Conservation (phyloP, 2,329 filamentous ascomycete genomes). For the Fusarium devonianum region DNA sequence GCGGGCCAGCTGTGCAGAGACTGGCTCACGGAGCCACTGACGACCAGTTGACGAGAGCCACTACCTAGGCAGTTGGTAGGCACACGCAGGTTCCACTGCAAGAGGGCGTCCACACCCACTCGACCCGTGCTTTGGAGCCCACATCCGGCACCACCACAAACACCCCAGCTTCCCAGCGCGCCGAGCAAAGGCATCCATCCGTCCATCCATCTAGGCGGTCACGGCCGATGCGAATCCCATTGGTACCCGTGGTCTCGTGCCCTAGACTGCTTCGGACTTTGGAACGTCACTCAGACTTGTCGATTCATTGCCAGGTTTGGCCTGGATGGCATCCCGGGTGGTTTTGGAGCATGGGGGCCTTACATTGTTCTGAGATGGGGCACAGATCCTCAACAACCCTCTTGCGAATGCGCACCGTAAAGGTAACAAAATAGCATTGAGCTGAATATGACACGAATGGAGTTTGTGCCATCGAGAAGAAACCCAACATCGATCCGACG, state of each 20-base stretch:
- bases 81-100: constrained; percentile 5
- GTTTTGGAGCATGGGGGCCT: too few relatives aligned
- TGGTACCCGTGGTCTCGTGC: constrained; percentile 22
- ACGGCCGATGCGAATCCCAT: constrained; percentile 16
- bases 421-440: constrained; percentile 5
- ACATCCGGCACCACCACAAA: constrained; percentile 38
- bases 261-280: constrained; percentile 26
- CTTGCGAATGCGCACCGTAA: not conserved
- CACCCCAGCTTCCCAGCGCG: constrained; percentile 33
- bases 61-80: constrained; percentile 7
- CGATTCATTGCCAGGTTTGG: constrained; percentile 18
- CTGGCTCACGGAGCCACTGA: constrained; percentile 32
- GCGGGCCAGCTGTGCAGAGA: constrained; percentile 32
- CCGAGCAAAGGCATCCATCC: constrained; percentile 32
- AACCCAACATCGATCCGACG: constrained; percentile 11
- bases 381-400: too few relatives aligned
- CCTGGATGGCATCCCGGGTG: constrained; percentile 14
- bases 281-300: constrained; percentile 23
- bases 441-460: constrained; percentile 17
- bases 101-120: constrained; percentile 32
- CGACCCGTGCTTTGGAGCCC: constrained; percentile 24
- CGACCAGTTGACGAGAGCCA: constrained; percentile 27
- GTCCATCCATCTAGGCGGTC: constrained; percentile 26
- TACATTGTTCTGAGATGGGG: too few relatives aligned
- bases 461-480: not conserved